These are phyloP conservation scores for Suillus ampliporus DNA, from an alignment of 768 basidiomycete genomes.

Conservation along the genomic window DNA sequence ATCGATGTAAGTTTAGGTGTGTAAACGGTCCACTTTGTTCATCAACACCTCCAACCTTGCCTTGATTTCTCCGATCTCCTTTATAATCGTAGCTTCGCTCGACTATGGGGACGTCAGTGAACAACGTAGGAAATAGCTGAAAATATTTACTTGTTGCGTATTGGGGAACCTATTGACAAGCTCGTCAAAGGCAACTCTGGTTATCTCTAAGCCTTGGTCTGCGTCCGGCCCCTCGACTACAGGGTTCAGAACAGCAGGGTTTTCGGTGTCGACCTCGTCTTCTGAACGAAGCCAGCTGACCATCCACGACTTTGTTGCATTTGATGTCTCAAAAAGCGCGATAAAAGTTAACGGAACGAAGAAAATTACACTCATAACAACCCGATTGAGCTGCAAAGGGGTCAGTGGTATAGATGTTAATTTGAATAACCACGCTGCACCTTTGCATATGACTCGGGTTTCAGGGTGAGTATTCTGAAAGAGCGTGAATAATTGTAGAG, in stretches of 20 bases:
- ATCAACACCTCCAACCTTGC: constrained; percentile 43
- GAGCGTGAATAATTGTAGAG: constrained; percentile 10
- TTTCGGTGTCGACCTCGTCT: constrained; percentile 64
- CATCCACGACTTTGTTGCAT: constrained; percentile 65
- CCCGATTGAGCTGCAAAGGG: constrained; percentile 65
- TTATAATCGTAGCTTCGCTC: constrained; percentile 67
- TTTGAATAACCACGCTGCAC: constrained; percentile 34
- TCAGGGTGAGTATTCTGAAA: constrained; percentile 51
- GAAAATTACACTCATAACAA: constrained; percentile 82
- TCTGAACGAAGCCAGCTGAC: constrained; percentile 66
- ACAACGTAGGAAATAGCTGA: constrained; percentile 13
- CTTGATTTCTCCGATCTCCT: constrained; percentile 66
- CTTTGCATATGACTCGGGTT: constrained; percentile 60
- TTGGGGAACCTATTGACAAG: constrained; percentile 77
- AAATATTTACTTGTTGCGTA: constrained; percentile 62
- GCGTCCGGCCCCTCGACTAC: constrained; percentile 59
- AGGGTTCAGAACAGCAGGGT: constrained; percentile 62
- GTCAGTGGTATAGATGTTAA: constrained; percentile 10
- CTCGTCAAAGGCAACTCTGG: constrained; percentile 71
- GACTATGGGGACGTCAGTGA: constrained; percentile 51
- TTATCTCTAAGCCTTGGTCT: constrained; percentile 64
- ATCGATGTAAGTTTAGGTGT: constrained; percentile 13
- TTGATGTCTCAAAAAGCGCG: constrained; percentile 73
- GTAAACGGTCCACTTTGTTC: constrained; percentile 40
- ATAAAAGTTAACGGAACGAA: constrained; percentile 77